A percentile compares a stretch with the other conserved stretches of the same genome.
Evolutionary conservation across 352 stramenopile species (phyloP).

Genomic region (Halophytophthora polymorphica): DNA sequence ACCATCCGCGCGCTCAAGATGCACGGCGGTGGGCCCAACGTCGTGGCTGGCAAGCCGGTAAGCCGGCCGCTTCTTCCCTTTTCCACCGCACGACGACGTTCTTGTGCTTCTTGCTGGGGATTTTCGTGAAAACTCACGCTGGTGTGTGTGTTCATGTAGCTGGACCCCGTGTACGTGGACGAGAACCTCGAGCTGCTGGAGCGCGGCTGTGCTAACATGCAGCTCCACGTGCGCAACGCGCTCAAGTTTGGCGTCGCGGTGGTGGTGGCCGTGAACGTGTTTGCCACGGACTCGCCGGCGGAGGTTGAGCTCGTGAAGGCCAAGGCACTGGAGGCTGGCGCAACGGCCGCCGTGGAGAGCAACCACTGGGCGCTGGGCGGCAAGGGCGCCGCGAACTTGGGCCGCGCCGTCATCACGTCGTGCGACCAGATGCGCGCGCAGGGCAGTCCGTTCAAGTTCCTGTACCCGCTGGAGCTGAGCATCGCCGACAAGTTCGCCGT

Average conservation of each 20-base stretch:
- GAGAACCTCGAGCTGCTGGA: slow-evolving; percentile 95
- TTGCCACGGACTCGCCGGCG: slow-evolving; percentile 55
- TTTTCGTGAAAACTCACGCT: too few species aligned
- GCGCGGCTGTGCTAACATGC: slow-evolving; percentile 91
- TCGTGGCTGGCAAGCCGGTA: slow-evolving; percentile 92
- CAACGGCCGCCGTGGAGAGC: slow-evolving; percentile 95
- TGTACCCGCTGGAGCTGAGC: slow-evolving; percentile 92
- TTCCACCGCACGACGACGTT: background rate
- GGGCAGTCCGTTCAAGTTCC: slow-evolving; percentile 89
- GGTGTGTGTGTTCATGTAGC: slow-evolving; percentile 24
- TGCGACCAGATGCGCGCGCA: slow-evolving; percentile 79
- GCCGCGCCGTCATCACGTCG: slow-evolving; percentile 89
- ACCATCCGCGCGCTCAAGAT: slow-evolving; percentile 99
- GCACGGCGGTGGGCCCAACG: slow-evolving; percentile 96
- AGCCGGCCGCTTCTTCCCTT: too few species aligned
- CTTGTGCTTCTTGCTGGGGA: background rate
- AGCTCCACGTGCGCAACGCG: slow-evolving; percentile 96
- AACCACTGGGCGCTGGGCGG: slow-evolving; percentile 77
- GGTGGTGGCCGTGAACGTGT: slow-evolving; percentile 94
- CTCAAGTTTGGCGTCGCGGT: slow-evolving; percentile 93
- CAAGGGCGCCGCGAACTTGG: slow-evolving; percentile 91
- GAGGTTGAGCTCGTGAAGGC: slow-evolving; percentile 94
- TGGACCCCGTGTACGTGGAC: slow-evolving; percentile 90
- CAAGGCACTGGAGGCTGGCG: slow-evolving; percentile 89
- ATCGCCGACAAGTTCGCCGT: slow-evolving; percentile 96